Base-by-base conservation (phyloP, 306 rosid species). In the Medicago arabica region DNA sequence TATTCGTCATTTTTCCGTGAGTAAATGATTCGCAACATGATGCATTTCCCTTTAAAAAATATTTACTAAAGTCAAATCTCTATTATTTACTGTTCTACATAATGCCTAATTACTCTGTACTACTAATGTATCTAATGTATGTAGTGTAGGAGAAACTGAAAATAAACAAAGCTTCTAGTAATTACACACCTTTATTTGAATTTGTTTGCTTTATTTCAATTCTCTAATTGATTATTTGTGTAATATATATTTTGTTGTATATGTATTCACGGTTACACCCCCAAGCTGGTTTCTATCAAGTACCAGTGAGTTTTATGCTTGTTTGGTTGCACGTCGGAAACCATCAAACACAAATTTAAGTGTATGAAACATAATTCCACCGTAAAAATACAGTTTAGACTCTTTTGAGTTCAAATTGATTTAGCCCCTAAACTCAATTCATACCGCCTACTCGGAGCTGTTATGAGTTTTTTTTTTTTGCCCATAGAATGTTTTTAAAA, bases 231-330 rank as follows among this genome's bases (percentile, higher is more conserved):
- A 69, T 60, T 43, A 65, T 75, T 75, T 87, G 78, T 87, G 67
- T 78, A 47, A 16, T 63, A 78, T 76, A 47, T 11, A 19, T 70
- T 78, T 61, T 70, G 80, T 74, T 95, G 92, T 79, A 75, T 84
- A 84, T 89, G 87, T 89, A 92, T 77, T 95, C 96, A 53, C 88
- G 85, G 54, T 70, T 85, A 69, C 96, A 82, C 78, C 92, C 95
- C 25, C 51, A 67, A 58, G 25, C 34, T 75, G 85, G 95, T 81
- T 80, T 95, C 79, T 66, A 65, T 74, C 86, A 84, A 78, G 83
- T 89, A 75, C 77, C 92, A 88, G 98, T 95, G 83, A 58, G 87
- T 80, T 81, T 17, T 60, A 17, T 12, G 16, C 64, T 58, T 25
- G 15, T 58, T 58, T 58, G 34, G 16, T 23, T 23, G 39, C 9